Conservation (phyloP, 352 stramenopile genomes). For the Discostella stelligera region DNA sequence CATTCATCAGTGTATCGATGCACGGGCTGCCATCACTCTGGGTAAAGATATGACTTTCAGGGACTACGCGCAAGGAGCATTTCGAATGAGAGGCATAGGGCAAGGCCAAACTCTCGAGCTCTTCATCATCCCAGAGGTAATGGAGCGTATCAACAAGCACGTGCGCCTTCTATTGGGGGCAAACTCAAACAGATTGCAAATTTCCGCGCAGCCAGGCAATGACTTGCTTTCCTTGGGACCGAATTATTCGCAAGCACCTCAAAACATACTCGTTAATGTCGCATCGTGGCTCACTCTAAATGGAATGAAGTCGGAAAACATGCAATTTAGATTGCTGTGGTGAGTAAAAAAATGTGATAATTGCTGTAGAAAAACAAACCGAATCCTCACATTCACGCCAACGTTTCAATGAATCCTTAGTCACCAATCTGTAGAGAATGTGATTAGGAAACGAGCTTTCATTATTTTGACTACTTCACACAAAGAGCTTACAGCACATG, state of each 20-base stretch:
- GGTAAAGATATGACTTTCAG: constrained; percentile 95
- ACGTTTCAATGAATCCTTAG: constrained; percentile 13
- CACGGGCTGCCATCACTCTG: constrained; percentile 85
- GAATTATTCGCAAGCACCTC: constrained; percentile 38
- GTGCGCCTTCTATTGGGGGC: constrained; percentile 46
- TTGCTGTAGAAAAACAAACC: constrained; percentile 35
- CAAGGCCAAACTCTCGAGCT: constrained; percentile 87
- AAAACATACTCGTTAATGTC: constrained; percentile 87
- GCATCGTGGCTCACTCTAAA: constrained; percentile 99
- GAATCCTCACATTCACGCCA: neutral
- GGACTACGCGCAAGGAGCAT: constrained; percentile 89
- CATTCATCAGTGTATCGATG: constrained; percentile 88
- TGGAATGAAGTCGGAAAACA: constrained; percentile 99
- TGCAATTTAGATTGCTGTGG: constrained; percentile 98
- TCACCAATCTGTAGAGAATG: constrained; percentile 93
- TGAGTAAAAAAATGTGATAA: constrained; percentile 2
- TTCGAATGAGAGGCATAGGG: constrained; percentile 89
- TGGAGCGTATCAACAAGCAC: constrained; percentile 72
- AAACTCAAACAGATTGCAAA: constrained; percentile 33
- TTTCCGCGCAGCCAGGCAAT: constrained; percentile 20
- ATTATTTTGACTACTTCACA: constrained; percentile 85
- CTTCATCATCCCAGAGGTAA: constrained; percentile 86
- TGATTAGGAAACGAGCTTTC: constrained; percentile 94
- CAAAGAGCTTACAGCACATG: constrained; percentile 81
- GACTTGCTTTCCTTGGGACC: constrained; percentile 53